Evolutionary conservation across 345 rosid genomes (phyloP).

Genomic region (Kandelia obovata): DNA sequence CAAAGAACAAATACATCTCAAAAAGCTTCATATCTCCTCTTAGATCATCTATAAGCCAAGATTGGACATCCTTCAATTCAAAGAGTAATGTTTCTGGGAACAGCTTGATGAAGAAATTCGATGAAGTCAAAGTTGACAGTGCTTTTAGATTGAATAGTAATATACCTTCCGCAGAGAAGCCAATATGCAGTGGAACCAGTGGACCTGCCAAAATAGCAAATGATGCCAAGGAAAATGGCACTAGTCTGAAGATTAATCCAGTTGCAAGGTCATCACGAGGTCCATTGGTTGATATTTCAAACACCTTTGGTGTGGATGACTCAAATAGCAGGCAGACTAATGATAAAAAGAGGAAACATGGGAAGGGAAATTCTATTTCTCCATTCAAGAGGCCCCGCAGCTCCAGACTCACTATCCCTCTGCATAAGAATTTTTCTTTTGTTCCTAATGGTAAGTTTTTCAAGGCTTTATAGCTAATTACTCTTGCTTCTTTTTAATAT

Average conservation of each 20-base stretch:
- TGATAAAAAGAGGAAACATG: constrained; percentile 50
- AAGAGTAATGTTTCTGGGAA: constrained; percentile 36
- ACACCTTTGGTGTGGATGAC: constrained; percentile 28
- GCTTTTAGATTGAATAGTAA: constrained; percentile 20
- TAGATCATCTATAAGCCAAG: constrained; percentile 42
- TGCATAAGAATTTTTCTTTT: constrained; percentile 39
- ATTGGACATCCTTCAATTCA: constrained; percentile 27
- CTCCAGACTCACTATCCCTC: constrained; percentile 58
- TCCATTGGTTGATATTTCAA: constrained; percentile 66
- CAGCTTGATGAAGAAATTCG: constrained; percentile 70
- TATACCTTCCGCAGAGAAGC: constrained; percentile 26
- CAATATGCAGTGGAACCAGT: constrained; percentile 17
- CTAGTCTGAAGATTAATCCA: constrained; percentile 27
- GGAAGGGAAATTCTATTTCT: constrained; percentile 41
- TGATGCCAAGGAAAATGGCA: constrained; percentile 29
- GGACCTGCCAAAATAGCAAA: constrained; percentile 13
- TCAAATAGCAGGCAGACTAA: constrained; percentile 33
- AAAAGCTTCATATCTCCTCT: constrained; percentile 61
- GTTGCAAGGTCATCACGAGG: constrained; percentile 38
- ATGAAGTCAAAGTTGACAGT: constrained; percentile 46
- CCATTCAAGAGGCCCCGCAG: constrained; percentile 84
- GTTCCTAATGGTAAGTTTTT: constrained; percentile 49
- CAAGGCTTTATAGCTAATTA: constrained; percentile 15
- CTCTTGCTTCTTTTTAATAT: background rate
- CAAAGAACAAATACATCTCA: constrained; percentile 37